Conservation (phyloP, 352 stramenopile genomes). For the Globisporangium sylvaticum region DNA sequence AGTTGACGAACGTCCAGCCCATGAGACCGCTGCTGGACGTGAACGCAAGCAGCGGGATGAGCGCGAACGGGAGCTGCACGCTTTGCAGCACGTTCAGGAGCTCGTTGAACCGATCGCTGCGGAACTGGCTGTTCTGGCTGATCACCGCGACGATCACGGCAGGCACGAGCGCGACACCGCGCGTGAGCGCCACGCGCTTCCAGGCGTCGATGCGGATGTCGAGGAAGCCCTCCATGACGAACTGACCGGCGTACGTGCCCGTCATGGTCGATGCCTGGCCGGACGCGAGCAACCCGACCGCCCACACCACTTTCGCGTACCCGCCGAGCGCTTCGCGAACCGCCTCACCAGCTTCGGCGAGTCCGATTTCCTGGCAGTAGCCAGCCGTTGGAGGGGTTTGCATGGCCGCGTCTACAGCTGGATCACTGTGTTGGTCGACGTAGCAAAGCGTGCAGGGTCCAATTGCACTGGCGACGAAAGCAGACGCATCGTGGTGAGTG, state of each 20-base stretch:
- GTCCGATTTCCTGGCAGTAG: slow-evolving; percentile 85
- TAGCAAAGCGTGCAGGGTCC: slow-evolving; percentile 40
- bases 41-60: slow-evolving; percentile 82
- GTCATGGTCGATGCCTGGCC: slow-evolving; percentile 96
- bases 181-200: slow-evolving; percentile 82
- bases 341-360: slow-evolving; percentile 79
- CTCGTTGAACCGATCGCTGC: slow-evolving; percentile 74
- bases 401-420: background rate
- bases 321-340: slow-evolving; percentile 77
- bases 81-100: slow-evolving; percentile 87
- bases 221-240: slow-evolving; percentile 97
- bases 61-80: slow-evolving; percentile 82
- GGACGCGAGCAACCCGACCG: slow-evolving; percentile 91
- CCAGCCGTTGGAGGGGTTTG: slow-evolving; percentile 28
- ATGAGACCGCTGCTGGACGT: slow-evolving; percentile 55
- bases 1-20: slow-evolving; percentile 50
- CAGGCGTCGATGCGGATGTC: slow-evolving; percentile 83
- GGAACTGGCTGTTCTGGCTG: slow-evolving; percentile 41
- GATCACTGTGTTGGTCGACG: slow-evolving; percentile 30
- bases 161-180: slow-evolving; percentile 90
- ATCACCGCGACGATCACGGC: slow-evolving; percentile 80
- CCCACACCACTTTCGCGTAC: slow-evolving; percentile 90
- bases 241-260: slow-evolving; percentile 95
- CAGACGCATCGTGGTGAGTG: background rate
- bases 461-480: background rate